Percentiles rank a stretch among this genome's conserved stretches.
These are phyloP conservation scores for Naegleria lovaniensis DNA, from an alignment of 208 protist genomes.

Conservation along the genomic window DNA sequence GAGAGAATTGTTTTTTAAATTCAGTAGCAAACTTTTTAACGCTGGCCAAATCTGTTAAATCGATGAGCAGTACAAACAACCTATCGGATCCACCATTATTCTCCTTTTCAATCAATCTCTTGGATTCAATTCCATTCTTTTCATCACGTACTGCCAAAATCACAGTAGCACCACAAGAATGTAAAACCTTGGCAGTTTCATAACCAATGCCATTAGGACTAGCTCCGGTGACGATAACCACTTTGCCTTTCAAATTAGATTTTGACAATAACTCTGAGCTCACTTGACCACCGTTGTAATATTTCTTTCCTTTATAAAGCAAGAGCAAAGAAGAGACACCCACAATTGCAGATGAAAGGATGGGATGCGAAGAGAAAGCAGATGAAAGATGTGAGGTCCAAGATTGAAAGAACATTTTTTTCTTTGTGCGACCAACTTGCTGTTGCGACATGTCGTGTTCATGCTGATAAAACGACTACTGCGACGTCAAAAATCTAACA, in stretches of 20 bases:
- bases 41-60: conserved; percentile 20
- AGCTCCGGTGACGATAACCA: conserved; percentile 17
- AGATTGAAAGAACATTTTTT: too few species aligned
- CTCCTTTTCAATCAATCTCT: background rate
- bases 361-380: too few species aligned
- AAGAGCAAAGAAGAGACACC: too few species aligned
- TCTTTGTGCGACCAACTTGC: too few species aligned
- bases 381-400: too few species aligned
- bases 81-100: background rate
- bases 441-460: too few species aligned
- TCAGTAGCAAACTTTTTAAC: background rate
- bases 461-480: too few species aligned
- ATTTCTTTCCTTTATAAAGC: background rate
- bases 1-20: background rate
- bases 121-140: background rate
- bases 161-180: background rate
- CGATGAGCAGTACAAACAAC: conserved; percentile 7
- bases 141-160: background rate
- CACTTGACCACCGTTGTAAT: background rate
- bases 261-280: background rate
- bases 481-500: too few species aligned
- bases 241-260: conserved; percentile 6
- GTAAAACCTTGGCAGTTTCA: background rate
- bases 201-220: conserved; percentile 19
- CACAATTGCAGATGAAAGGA: too few species aligned